Base-by-base conservation (phyloP, 352 stramenopile genomes). In the Globisporangium radiosum region DNA sequence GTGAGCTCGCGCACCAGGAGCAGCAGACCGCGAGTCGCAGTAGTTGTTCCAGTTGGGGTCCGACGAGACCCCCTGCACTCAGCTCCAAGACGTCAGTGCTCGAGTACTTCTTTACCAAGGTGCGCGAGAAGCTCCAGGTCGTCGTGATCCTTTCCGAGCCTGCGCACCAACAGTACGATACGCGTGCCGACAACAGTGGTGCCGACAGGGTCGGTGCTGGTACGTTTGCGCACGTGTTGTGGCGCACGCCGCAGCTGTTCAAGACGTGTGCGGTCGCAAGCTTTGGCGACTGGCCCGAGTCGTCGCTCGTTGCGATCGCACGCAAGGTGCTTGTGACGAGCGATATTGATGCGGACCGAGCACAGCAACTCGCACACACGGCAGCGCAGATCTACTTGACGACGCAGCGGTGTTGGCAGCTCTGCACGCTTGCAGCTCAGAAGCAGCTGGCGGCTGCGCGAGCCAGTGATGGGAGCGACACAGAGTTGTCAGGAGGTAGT, bases 41-140 rank as follows among this genome's bases (percentile, higher is more conserved):
- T 36, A 63, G 49, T 36, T 17, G 7, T 52, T 14, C 9, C 9
- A 11, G 13, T 17, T 6, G 11, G 51, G 25, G 25, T 3, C 25
- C 25, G 25, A 33, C 25, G 25, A 33, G 25, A 33, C 52, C 25
- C 25, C 48, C n/a, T 3, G 25, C 47, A 2, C 50, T 85, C 50
- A 47, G 64, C 8, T 85, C 76, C n/a, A 87, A 90, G 51, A 56
- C 55, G 9, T 62, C 75, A 0, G 68, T 87, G 33, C 33, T 89
- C 0, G 55, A 74, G 0, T 82, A 72, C 54, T 88, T 90, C 51
- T 85, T 75, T 33, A 11, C 55, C 0, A 52, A 66, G 7, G 69
- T 83, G 5, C 64, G 74, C 3, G 66, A 64, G 14, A 75, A 76
- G 8, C 63, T 93, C 5, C 79, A 89, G 38, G 19, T 91, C 7